Evolutionary conservation across 2,329 filamentous ascomycete genomes (phyloP).

Genomic region (Fusarium agapanthi): DNA sequence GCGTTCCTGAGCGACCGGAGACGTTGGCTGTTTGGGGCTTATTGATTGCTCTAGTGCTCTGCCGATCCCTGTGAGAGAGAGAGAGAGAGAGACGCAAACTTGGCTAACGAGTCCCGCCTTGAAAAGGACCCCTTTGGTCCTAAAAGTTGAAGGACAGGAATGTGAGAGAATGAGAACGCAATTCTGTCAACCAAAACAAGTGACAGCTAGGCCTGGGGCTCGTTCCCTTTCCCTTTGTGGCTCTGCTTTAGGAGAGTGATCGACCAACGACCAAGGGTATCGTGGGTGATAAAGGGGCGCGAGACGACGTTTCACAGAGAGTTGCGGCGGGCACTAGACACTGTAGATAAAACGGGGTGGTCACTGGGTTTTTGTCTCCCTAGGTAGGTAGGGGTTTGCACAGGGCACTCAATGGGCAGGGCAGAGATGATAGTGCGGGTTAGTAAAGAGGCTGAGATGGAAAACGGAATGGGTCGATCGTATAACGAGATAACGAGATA

Average conservation of each 20-base stretch:
- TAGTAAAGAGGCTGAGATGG: slow-evolving; percentile 5
- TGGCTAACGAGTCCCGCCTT: background rate
- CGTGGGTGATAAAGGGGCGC: slow-evolving; percentile 36
- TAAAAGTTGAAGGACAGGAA: slow-evolving; percentile 16
- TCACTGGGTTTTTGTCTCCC: background rate
- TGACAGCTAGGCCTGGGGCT: background rate
- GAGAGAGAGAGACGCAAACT: background rate
- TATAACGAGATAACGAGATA: slow-evolving; percentile 17
- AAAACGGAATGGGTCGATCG: slow-evolving; percentile 21
- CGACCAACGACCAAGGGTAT: background rate
- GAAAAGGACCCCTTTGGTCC: slow-evolving; percentile 9
- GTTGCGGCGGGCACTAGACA: slow-evolving; percentile 36
- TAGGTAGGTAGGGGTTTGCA: slow-evolving; percentile 12
- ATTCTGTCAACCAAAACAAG: background rate
- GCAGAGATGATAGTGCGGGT: slow-evolving; percentile 4
- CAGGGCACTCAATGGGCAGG: slow-evolving; percentile 27
- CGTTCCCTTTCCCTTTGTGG: slow-evolving; percentile 9
- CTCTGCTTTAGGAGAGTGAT: background rate
- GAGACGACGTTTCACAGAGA: slow-evolving; percentile 43
- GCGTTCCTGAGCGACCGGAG: slow-evolving; percentile 22
- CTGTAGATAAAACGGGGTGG: slow-evolving; percentile 27
- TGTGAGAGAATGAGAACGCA: background rate
- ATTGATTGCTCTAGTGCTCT: background rate
- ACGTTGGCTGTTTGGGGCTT: slow-evolving; percentile 25
- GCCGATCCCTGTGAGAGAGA: background rate